Evolutionary conservation across 2,329 filamentous ascomycete genomes (phyloP), one percentile per base, ranked within the genome.

Genomic region (Cordyceps militaris): DNA sequence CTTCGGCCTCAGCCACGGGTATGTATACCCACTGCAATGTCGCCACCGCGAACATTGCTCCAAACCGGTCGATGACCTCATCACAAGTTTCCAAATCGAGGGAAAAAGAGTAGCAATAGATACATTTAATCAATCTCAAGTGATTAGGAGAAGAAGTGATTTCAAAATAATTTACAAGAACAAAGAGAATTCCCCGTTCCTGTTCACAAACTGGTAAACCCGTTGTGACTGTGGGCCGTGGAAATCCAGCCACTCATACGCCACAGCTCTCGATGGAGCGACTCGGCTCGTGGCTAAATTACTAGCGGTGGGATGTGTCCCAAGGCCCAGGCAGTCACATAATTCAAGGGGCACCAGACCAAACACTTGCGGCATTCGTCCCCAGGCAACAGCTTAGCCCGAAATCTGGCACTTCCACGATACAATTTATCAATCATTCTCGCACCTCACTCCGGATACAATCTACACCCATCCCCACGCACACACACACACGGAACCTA

Each of bases 281-380:
- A 36, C 9, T 11, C 8, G 40, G 30, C 32, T 43, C 11, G 55
- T 46, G 42, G 54, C 43, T 49, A 42, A 51, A 43, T 48, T 49
- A 36, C 34, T 50, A 43, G 55, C 55, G 55, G 55, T 57, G 46
- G 55, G 55, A 57, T 57, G 36, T 51, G 19, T 34, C 47, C 19
- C 44, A 32, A 44, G n/a, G 24, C n/a, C 34, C 55, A 51, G 55
- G 46, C 55, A 57, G 47, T 57, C 55, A 57, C 46, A 57, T 57
- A 50, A 32, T 51, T 34, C 38, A 51, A 57, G 36, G 55, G 55
- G 54, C 4, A 42, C 16, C 46, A 36, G 19, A 43, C 47, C 32
- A 49, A 36, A 56, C 55, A 52, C 13, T 34, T 28, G 32, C 56
- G 48, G 48, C 49, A 43, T 53, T 57, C 50, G 30, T 42, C 36